Percentiles rank a stretch among this genome's conserved stretches.
Evolutionary conservation across 2,329 filamentous ascomycete species (phyloP).

Genomic region (Knufia petricola): DNA sequence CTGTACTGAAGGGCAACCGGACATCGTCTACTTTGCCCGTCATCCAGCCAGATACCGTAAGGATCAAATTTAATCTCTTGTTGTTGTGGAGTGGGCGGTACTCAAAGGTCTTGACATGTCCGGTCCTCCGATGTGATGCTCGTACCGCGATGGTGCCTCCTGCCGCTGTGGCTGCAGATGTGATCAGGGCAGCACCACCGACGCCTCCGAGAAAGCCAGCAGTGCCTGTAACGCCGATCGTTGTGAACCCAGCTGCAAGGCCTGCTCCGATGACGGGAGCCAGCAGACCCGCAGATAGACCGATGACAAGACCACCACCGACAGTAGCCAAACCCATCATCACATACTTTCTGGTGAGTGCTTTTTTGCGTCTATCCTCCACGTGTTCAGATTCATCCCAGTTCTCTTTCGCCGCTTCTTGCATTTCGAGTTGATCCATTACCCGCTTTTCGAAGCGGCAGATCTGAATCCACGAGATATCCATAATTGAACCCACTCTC

Average conservation of each 20-base stretch:
- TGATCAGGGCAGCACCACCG: constrained; percentile 88
- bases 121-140: constrained; percentile 78
- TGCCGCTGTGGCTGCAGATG: constrained; percentile 74
- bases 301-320: constrained; percentile 88
- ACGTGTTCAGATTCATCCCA: constrained; percentile 97
- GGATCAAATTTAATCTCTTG: constrained; percentile 88
- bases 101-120: constrained; percentile 91
- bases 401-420: constrained; percentile 89
- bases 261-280: constrained; percentile 92
- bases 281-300: constrained; percentile 80
- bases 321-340: constrained; percentile 97
- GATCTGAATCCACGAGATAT: constrained; percentile 83
- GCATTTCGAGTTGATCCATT: constrained; percentile 94
- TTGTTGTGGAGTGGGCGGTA: constrained; percentile 96
- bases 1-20: constrained; percentile 85
- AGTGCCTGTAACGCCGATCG: constrained; percentile 85
- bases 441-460: constrained; percentile 95
- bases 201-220: constrained; percentile 81
- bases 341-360: constrained; percentile 72
- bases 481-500: constrained; percentile 67
- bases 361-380: constrained; percentile 70
- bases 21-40: constrained; percentile 96
- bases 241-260: constrained; percentile 86
- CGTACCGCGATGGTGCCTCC: constrained; percentile 77
- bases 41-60: constrained; percentile 97